A percentile compares a stretch with the other conserved stretches of the same genome.
Evolutionary conservation across 2,329 filamentous ascomycete genomes (phyloP).

Genomic region (Aspergillus phoenicis): DNA sequence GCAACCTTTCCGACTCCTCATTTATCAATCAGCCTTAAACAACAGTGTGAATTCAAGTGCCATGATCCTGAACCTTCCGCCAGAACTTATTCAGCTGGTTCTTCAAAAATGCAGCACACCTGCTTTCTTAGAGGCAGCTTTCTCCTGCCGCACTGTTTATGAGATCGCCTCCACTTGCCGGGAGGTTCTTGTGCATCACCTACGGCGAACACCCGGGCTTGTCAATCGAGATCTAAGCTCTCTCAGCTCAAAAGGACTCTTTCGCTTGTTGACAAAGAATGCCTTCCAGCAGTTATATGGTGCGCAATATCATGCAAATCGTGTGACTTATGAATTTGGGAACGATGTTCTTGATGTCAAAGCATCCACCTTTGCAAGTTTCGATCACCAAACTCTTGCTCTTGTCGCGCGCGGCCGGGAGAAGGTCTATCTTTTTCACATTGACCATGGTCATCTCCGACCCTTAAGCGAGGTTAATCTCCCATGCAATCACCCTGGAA

Average conservation of each 20-base stretch:
- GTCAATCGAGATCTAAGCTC: slow-evolving; percentile 22
- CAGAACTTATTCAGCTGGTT: slow-evolving; percentile 44
- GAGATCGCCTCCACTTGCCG: slow-evolving; percentile 38
- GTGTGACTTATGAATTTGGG: slow-evolving; percentile 32
- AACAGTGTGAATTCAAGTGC: slow-evolving; percentile 1
- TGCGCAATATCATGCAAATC: slow-evolving; percentile 36
- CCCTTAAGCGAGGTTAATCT: slow-evolving; percentile 23
- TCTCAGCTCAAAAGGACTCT: slow-evolving; percentile 31
- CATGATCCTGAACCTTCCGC: slow-evolving; percentile 41
- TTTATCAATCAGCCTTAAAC: neutral
- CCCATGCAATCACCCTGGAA: slow-evolving; percentile 30
- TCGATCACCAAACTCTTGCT: slow-evolving; percentile 23
- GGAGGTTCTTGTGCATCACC: slow-evolving; percentile 40
- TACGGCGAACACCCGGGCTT: slow-evolving; percentile 38
- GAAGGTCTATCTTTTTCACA: slow-evolving; percentile 32
- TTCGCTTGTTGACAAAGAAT: slow-evolving; percentile 33
- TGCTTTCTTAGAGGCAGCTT: slow-evolving; percentile 42
- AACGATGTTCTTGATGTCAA: slow-evolving; percentile 32
- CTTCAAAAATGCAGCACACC: slow-evolving; percentile 37
- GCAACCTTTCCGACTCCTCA: neutral
- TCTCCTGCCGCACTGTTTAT: slow-evolving; percentile 40
- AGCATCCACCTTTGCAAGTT: slow-evolving; percentile 36
- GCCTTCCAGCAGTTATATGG: slow-evolving; percentile 40
- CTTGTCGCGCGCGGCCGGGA: slow-evolving; percentile 36
- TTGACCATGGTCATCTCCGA: slow-evolving; percentile 21